Conservation (phyloP, 345 rosid species). For the Jatropha curcas region DNA sequence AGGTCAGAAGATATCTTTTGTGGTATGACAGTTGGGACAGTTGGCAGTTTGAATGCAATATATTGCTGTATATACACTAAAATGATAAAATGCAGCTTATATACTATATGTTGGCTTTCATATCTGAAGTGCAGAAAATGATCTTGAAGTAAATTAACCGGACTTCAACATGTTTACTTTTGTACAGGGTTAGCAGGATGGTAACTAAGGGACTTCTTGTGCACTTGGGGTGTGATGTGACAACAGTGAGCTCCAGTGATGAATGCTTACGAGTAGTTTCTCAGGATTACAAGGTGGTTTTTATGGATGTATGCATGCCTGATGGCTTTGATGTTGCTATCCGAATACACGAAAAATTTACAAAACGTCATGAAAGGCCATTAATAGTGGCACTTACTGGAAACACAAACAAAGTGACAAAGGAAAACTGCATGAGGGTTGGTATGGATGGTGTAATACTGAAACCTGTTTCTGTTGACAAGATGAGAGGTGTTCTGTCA, state of each 20-base stretch:
- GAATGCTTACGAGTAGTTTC: conserved; percentile 70
- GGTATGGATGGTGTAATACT: conserved; percentile 76
- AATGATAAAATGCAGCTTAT: not conserved
- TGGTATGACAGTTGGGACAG: not conserved
- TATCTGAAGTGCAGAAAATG: not conserved
- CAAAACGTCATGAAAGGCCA: conserved; percentile 72
- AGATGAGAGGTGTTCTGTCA: conserved; percentile 72
- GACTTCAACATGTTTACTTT: conserved; percentile 11
- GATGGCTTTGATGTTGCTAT: conserved; percentile 65
- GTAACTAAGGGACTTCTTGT: conserved; percentile 78
- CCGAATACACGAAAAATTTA: conserved; percentile 60
- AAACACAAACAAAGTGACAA: conserved; percentile 62
- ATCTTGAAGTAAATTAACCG: not conserved
- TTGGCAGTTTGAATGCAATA: not conserved
- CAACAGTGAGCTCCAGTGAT: conserved; percentile 60
- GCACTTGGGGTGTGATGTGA: conserved; percentile 91
- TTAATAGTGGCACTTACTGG: conserved; percentile 81
- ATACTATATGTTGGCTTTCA: not conserved
- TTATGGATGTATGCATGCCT: conserved; percentile 67
- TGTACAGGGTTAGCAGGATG: conserved; percentile 78
- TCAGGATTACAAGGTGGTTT: conserved; percentile 75
- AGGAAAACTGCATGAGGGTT: conserved; percentile 79
- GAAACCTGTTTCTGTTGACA: conserved; percentile 82
- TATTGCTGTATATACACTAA: not conserved
- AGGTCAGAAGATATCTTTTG: not conserved